Conservation (phyloP, 805 yeast genomes). For the Starmera pachycereana region DNA sequence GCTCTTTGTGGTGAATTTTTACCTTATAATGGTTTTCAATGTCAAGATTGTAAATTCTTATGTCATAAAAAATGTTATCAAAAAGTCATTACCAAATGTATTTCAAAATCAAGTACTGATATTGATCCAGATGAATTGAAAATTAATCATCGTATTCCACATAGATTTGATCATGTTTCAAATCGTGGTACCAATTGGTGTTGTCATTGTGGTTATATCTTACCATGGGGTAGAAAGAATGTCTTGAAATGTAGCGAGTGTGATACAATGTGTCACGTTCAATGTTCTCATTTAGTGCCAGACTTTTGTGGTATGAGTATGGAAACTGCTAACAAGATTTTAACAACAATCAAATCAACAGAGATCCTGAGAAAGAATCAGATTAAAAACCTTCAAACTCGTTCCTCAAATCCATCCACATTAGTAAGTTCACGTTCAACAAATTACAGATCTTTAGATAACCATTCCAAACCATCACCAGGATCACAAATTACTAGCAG, state of each 20-base stretch:
- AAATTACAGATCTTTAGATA: too few relatives aligned
- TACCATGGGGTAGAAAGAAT: constrained; percentile 91
- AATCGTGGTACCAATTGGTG: constrained; percentile 99
- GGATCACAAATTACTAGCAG: too few relatives aligned
- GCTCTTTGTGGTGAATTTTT: constrained; percentile 95
- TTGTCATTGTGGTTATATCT: constrained; percentile 94
- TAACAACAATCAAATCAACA: constrained; percentile 74
- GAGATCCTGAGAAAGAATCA: constrained; percentile 26
- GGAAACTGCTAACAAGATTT: constrained; percentile 89
- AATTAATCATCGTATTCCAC: constrained; percentile 94
- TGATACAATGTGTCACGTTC: constrained; percentile 89
- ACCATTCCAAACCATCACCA: neutral
- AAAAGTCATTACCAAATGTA: constrained; percentile 76
- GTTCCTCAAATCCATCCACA: constrained; percentile 7
- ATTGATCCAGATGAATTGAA: constrained; percentile 64
- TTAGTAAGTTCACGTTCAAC: neutral
- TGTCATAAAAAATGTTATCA: constrained; percentile 77
- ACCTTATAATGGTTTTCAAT: constrained; percentile 77
- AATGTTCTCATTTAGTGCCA: constrained; percentile 90
- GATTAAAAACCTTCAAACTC: constrained; percentile 8
- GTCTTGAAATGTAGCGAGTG: constrained; percentile 90
- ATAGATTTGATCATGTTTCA: constrained; percentile 84
- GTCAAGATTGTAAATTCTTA: constrained; percentile 73
- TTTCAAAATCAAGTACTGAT: constrained; percentile 64
- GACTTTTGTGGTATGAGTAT: constrained; percentile 98